Evolutionary conservation across 768 basidiomycete genomes (phyloP).

Genomic region (Pisolithus orientalis): DNA sequence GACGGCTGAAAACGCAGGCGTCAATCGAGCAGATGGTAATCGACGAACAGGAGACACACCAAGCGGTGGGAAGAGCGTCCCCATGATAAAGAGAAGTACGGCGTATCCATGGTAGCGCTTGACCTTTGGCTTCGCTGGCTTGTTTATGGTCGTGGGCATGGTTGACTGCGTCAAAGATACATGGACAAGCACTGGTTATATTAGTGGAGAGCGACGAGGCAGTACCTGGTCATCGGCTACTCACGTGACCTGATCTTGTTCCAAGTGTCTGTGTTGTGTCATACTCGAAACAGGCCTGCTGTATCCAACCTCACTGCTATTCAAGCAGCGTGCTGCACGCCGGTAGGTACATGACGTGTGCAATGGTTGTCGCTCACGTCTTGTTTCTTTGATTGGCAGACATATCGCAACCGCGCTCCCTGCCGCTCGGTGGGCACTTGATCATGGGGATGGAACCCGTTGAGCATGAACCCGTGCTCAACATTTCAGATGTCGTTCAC

Average conservation of each 20-base stretch:
- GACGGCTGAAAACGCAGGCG: conserved; percentile 52
- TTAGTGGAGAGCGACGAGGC: neutral
- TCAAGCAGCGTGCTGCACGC: neutral
- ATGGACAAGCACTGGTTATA: neutral
- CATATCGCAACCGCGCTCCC: neutral
- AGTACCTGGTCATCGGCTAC: neutral
- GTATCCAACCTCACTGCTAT: neutral
- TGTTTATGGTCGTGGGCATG: conserved; percentile 39
- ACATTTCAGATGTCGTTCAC: conserved; percentile 80
- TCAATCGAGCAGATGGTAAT: conserved; percentile 1
- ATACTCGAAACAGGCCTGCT: neutral
- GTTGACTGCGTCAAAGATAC: conserved; percentile 1
- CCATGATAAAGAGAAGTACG: conserved; percentile 76
- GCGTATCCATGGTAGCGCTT: conserved; percentile 76
- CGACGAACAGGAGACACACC: conserved; percentile 40
- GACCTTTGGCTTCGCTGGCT: conserved; percentile 50
- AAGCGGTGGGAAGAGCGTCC: conserved; percentile 87
- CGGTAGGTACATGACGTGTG: neutral
- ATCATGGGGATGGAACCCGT: conserved; percentile 40
- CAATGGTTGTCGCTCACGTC: neutral
- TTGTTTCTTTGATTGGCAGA: neutral
- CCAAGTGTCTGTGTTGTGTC: neutral
- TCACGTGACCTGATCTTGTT: neutral
- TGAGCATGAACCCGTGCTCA: conserved; percentile 56
- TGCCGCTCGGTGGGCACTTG: conserved; percentile 1